Evolutionary conservation across 352 stramenopile species (phyloP).

Genomic region (Globisporangium yorkense): DNA sequence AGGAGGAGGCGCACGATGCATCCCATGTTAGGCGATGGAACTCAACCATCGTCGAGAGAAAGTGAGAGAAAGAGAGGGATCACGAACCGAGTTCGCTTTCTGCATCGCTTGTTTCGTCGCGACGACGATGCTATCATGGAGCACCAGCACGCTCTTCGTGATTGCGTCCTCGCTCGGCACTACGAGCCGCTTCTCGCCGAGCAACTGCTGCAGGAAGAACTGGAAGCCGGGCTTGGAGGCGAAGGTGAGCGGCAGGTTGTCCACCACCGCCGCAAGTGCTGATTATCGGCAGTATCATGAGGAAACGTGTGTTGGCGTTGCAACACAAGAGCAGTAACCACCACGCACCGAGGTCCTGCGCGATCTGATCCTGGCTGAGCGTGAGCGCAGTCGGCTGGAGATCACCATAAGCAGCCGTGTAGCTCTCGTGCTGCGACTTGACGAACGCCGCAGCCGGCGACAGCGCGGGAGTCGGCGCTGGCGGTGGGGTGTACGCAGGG

Average conservation of each 20-base stretch:
- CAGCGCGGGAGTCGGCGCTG: not conserved
- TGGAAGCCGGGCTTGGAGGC: constrained; percentile 54
- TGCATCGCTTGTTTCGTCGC: constrained; percentile 61
- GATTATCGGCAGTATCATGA: not conserved
- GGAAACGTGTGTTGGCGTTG: not conserved
- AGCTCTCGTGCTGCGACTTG: constrained; percentile 41
- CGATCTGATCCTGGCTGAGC: constrained; percentile 55
- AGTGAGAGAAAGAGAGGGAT: not conserved
- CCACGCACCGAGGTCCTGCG: constrained; percentile 51
- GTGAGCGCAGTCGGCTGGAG: constrained; percentile 10
- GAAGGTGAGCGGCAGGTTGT: constrained; percentile 69
- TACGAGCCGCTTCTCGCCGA: constrained; percentile 61
- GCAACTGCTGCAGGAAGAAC: constrained; percentile 57
- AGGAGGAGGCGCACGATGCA: not conserved
- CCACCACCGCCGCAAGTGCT: constrained; percentile 63
- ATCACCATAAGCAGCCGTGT: constrained; percentile 15
- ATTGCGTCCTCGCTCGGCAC: constrained; percentile 54
- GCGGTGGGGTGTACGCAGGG: not conserved
- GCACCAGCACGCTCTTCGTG: constrained; percentile 52
- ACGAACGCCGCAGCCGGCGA: constrained; percentile 8
- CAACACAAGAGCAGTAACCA: not conserved
- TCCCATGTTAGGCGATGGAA: not conserved
- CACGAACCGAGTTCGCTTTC: constrained; percentile 43
- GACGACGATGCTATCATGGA: constrained; percentile 69
- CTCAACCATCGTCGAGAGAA: not conserved